Conservation (phyloP, 2,329 filamentous ascomycete genomes). For the Rugonectria rugulosa region DNA sequence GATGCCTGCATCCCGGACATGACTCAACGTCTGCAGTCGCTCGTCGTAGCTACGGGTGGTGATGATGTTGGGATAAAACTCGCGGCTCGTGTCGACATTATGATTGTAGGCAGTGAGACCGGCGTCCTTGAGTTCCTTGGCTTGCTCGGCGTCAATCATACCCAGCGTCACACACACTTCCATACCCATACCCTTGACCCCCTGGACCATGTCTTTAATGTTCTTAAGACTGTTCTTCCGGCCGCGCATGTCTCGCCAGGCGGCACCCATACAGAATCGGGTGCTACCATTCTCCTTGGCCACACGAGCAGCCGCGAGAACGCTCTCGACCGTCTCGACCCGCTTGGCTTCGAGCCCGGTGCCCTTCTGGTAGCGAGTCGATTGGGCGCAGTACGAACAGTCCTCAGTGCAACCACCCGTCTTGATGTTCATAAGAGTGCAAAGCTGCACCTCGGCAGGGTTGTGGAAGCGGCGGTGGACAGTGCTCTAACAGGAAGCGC, state of each 20-base stretch:
- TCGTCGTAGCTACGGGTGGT: constrained; percentile 89
- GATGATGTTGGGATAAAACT: constrained; percentile 88
- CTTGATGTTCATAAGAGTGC: constrained; percentile 97
- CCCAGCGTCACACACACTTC: constrained; percentile 93
- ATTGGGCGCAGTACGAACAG: constrained; percentile 92
- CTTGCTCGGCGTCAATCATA: constrained; percentile 86
- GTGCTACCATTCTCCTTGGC: constrained; percentile 87
- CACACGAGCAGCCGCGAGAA: constrained; percentile 77
- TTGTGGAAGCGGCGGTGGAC: constrained; percentile 88
- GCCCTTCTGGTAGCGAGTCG: constrained; percentile 78
- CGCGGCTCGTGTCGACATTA: constrained; percentile 89
- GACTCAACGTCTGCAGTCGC: constrained; percentile 77
- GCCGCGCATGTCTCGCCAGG: constrained; percentile 93
- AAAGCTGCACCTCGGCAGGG: constrained; percentile 85
- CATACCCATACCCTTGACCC: constrained; percentile 83
- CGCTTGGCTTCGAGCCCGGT: constrained; percentile 82
- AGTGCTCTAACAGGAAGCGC: constrained; percentile 60
- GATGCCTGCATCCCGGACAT: constrained; percentile 86
- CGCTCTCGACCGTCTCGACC: constrained; percentile 80
- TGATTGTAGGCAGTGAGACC: constrained; percentile 94
- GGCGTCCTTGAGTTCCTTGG: constrained; percentile 81
- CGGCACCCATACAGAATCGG: constrained; percentile 94
- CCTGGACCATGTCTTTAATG: constrained; percentile 85
- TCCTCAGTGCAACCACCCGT: constrained; percentile 92
- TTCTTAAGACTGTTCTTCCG: constrained; percentile 85